A percentile compares a stretch with the other conserved stretches of the same genome.
Evolutionary conservation across 2,329 filamentous ascomycete genomes (phyloP).

Genomic region (Pezicula rhizophila): DNA sequence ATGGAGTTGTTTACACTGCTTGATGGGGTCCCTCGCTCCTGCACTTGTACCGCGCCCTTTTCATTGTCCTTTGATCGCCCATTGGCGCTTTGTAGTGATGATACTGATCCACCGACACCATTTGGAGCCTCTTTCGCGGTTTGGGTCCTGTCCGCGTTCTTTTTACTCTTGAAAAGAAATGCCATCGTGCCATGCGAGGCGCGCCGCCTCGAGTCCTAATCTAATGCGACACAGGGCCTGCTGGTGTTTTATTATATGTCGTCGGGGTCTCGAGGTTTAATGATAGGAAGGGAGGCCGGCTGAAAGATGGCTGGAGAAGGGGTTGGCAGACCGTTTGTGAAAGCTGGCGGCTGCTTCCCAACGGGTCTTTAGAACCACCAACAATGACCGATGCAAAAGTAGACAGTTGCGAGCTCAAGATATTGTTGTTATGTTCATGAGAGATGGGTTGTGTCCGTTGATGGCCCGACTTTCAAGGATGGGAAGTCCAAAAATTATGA

Average conservation of each 20-base stretch:
- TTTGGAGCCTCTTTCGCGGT: constrained; percentile 26
- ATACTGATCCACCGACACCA: constrained; percentile 30
- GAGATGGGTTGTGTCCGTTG: constrained; percentile 36
- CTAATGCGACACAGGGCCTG: constrained; percentile 10
- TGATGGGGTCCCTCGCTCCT: constrained; percentile 65
- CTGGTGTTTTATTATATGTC: not conserved
- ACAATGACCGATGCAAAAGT: not conserved
- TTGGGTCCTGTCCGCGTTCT: constrained; percentile 58
- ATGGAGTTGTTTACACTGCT: constrained; percentile 42
- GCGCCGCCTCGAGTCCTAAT: constrained; percentile 17
- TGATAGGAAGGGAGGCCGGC: constrained; percentile 3
- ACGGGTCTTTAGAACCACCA: not conserved
- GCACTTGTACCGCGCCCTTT: constrained; percentile 46
- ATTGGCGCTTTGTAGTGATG: constrained; percentile 42
- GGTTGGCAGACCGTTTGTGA: not conserved
- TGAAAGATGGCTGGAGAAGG: constrained; percentile 7
- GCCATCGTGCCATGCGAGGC: constrained; percentile 52
- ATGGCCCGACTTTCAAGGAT: not conserved
- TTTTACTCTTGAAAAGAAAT: constrained; percentile 79
- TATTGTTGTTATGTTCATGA: not conserved
- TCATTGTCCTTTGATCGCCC: constrained; percentile 38
- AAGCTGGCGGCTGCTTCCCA: not conserved
- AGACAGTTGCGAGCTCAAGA: not conserved
- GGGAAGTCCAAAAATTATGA: not conserved
- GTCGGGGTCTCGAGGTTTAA: constrained; percentile 1